These are phyloP conservation scores for Salvia splendens DNA, from an alignment of 257 asterid species.

Conservation along the genomic window DNA sequence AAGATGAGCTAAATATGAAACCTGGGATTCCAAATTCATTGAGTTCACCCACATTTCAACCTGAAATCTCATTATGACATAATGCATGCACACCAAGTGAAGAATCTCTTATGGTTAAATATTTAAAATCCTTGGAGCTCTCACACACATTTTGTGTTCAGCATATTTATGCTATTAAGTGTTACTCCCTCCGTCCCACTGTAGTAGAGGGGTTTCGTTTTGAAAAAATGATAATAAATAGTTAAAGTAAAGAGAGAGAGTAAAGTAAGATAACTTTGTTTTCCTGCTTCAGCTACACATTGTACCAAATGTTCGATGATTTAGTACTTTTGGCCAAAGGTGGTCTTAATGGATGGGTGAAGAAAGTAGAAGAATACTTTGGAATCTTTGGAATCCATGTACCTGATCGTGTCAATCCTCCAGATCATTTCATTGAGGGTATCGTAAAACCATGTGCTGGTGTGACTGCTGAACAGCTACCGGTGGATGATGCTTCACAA, in stretches of 20 bases:
- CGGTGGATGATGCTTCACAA: constrained; percentile 99
- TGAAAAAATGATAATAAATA: too few species aligned
- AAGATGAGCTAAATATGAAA: background rate
- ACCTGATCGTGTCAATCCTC: constrained; percentile 91
- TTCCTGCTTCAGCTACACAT: constrained; percentile 69
- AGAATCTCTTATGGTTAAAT: constrained; percentile 16
- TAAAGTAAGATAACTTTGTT: constrained; percentile 1
- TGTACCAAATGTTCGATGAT: constrained; percentile 96
- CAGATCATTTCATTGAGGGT: constrained; percentile 93
- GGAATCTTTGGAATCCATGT: constrained; percentile 64
- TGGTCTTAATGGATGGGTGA: constrained; percentile 87
- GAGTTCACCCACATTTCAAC: constrained; percentile 1
- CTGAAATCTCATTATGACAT: constrained; percentile 17
- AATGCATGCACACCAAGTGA: constrained; percentile 3
- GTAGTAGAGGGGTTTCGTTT: too few species aligned
- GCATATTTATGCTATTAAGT: constrained; percentile 8
- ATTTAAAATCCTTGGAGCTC: background rate
- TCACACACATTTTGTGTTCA: background rate
- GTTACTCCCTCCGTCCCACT: background rate
- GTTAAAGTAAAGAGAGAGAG: too few species aligned
- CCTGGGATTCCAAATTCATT: constrained; percentile 14
- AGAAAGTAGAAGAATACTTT: constrained; percentile 89
- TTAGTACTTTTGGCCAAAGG: constrained; percentile 92
- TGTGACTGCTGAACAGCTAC: constrained; percentile 75
- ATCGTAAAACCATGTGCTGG: constrained; percentile 64